Evolutionary conservation across 768 basidiomycete species (phyloP).

Genomic region (Suillus cothurnatus): DNA sequence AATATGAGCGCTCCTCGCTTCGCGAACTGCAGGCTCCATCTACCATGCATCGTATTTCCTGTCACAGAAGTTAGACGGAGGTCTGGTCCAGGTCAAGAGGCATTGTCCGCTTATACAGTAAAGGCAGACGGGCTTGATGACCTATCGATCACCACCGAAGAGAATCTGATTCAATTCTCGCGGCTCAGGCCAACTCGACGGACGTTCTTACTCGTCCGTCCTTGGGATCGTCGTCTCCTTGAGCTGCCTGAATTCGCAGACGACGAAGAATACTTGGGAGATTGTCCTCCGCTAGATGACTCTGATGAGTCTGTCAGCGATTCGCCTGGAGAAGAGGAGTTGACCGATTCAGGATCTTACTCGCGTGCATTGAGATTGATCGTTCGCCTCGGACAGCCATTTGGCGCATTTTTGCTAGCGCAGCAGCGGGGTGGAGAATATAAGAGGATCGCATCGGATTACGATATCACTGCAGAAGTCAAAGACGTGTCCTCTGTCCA

Average conservation of each 20-base stretch:
- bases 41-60: not conserved
- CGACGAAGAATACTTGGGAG: not conserved
- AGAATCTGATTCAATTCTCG: not conserved
- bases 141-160: not conserved
- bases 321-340: not conserved
- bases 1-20: too few relatives aligned
- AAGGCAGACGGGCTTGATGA: not conserved
- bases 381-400: not conserved
- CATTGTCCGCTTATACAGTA: not conserved
- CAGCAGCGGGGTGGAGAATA: not conserved
- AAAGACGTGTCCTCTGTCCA: not conserved
- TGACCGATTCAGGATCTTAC: not conserved
- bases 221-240: not conserved
- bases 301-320: not conserved
- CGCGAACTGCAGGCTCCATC: not conserved
- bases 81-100: not conserved
- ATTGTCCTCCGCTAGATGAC: not conserved
- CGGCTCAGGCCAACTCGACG: not conserved
- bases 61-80: not conserved
- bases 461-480: not conserved
- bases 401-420: not conserved
- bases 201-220: not conserved
- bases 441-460: not conserved
- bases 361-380: not conserved
- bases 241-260: not conserved